These are phyloP conservation scores for Venturia pyrina DNA, from an alignment of 2,329 filamentous ascomycete species.

Conservation along the genomic window DNA sequence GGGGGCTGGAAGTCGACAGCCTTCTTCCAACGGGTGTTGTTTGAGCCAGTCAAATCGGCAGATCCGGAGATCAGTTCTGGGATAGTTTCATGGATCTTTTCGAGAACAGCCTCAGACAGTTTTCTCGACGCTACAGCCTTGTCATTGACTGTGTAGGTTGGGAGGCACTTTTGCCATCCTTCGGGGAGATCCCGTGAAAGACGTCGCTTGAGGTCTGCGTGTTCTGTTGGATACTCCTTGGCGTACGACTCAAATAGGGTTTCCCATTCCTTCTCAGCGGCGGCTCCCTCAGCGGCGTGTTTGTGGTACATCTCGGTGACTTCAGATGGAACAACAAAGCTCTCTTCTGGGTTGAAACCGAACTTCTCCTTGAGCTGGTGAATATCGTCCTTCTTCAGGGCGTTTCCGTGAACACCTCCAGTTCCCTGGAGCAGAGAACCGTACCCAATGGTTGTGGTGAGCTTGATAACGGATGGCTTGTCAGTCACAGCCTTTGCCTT, in stretches of 20 bases:
- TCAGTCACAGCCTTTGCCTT: slow-evolving; percentile 79
- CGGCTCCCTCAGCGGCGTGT: slow-evolving; percentile 76
- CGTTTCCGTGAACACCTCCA: slow-evolving; percentile 89
- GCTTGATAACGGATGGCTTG: slow-evolving; percentile 95
- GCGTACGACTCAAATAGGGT: slow-evolving; percentile 81
- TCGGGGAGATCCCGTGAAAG: slow-evolving; percentile 76
- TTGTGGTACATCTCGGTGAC: slow-evolving; percentile 88
- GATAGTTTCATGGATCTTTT: slow-evolving; percentile 71
- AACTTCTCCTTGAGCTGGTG: slow-evolving; percentile 91
- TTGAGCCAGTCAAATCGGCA: slow-evolving; percentile 95
- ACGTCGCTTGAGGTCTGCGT: slow-evolving; percentile 72
- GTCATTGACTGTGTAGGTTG: slow-evolving; percentile 81
- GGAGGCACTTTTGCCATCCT: slow-evolving; percentile 91
- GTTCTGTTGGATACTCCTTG: slow-evolving; percentile 65
- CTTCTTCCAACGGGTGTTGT: slow-evolving; percentile 96
- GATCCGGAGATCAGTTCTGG: slow-evolving; percentile 94
- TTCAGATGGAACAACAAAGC: slow-evolving; percentile 85
- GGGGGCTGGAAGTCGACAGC: slow-evolving; percentile 97
- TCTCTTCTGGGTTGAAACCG: slow-evolving; percentile 90
- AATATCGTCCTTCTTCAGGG: slow-evolving; percentile 89
- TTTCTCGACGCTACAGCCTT: slow-evolving; percentile 84
- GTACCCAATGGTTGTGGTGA: slow-evolving; percentile 94
- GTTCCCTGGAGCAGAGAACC: slow-evolving; percentile 90
- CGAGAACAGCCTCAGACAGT: slow-evolving; percentile 86
- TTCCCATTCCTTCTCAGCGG: slow-evolving; percentile 91